Evolutionary conservation across 139 green algal species (phyloP), one percentile per base, ranked within the genome.

Genomic region (Closterium sp.): DNA sequence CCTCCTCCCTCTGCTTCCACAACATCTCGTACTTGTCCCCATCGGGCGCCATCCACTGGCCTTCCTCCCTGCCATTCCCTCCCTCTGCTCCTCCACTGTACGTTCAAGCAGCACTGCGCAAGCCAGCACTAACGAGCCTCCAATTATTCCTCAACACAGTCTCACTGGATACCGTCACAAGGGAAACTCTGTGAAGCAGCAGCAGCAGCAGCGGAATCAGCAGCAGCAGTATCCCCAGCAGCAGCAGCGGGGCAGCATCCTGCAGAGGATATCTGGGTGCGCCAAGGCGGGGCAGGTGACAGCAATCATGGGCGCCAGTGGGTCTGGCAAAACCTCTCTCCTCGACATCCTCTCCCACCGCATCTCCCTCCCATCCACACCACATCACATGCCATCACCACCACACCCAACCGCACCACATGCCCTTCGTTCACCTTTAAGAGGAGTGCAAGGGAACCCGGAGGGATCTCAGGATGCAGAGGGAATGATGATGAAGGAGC

Each of bases 251-350:
- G 89, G 89, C 32, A 19, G 0, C 19, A 91, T 95, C 25, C 35
- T 95, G 16, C 32, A 92, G 16, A 43, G 90, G 16, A 76, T 95
- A 25, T 89, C 87, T 12, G 91, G 84, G 34, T 34, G 33, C 25
- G 92, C 93, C 84, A 12, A 86, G 2, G 94, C 96, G 0, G 87
- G 95, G 6, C 88, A 98, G 91, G 94, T 98, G 93, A 92, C 94
- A 0, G 97, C 97, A 2, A 91, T 98, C 87, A 96, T 97, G 96
- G 96, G 96, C 21, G 95, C 96, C 34, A 95, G 90, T 31, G 97
- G 97, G 84, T 95, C 89, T 76, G 97, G 97, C 88, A 98, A 98
- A 91, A 98, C 96, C 87, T 97, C 96, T 8, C 88, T 98, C 2
- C 92, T 98, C n/a, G 95, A 97, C 86, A 69, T 97, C 32, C 55